Percentiles rank a stretch among this genome's conserved stretches.
Evolutionary conservation across 441 rosid genomes (phyloP).

Genomic region (Erysimum cheiri): DNA sequence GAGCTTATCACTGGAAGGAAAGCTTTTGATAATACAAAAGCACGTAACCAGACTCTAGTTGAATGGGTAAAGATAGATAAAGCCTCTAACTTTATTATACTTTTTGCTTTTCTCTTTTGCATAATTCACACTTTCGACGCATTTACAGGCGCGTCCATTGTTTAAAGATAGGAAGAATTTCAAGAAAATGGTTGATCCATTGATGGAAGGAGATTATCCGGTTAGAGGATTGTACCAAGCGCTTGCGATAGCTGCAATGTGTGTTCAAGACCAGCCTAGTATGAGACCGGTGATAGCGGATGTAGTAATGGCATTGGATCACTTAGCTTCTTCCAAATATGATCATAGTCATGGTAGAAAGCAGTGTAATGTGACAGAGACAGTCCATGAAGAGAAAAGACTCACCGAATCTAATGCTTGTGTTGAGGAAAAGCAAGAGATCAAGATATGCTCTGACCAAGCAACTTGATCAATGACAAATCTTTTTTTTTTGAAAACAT

Average conservation of each 20-base stretch:
- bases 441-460: slow-evolving; percentile 24
- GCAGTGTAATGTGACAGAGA: slow-evolving; percentile 22
- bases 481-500: not conserved
- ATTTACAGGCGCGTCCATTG: slow-evolving; percentile 64
- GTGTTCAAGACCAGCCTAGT: slow-evolving; percentile 69
- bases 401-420: slow-evolving; percentile 18
- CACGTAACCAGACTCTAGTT: slow-evolving; percentile 56
- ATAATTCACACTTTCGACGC: slow-evolving; percentile 1
- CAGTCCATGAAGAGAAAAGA: slow-evolving; percentile 31
- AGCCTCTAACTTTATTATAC: slow-evolving; percentile 5
- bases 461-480: slow-evolving; percentile 19
- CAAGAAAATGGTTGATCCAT: slow-evolving; percentile 60
- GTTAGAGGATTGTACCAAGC: slow-evolving; percentile 67
- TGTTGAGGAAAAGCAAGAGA: slow-evolving; percentile 30
- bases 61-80: slow-evolving; percentile 61
- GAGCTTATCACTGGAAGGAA: slow-evolving; percentile 74
- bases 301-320: slow-evolving; percentile 84
- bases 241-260: slow-evolving; percentile 75
- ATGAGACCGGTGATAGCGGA: slow-evolving; percentile 80
- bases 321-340: slow-evolving; percentile 70
- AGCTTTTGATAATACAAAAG: slow-evolving; percentile 55
- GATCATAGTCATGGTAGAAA: slow-evolving; percentile 40
- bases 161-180: slow-evolving; percentile 64
- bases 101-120: not conserved
- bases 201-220: slow-evolving; percentile 56